Base-by-base conservation (phyloP, 2,329 filamentous ascomycete species). In the Epichloe baconii region DNA sequence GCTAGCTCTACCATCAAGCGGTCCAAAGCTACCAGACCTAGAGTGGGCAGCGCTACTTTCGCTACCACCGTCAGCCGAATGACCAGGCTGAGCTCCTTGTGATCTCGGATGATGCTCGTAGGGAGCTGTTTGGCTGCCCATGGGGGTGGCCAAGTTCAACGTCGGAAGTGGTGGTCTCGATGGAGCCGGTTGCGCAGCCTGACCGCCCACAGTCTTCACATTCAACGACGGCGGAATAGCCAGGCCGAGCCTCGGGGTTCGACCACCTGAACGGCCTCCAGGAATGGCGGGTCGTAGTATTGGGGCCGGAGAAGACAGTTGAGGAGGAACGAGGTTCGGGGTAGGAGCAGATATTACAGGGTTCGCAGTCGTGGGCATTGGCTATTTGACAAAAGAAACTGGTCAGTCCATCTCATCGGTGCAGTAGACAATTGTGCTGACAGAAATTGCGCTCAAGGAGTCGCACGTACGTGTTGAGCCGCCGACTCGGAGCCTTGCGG, bases 141-240 rank as follows among this genome's bases (percentile, higher is more conserved):
- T 89, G 3, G 91, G 91, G 2, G 91, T 96, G 15, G 86, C 87
- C 19, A 96, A 77, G 61, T 88, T 85, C 44, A 96, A 75, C 53
- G 84, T 83, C n/a, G 89, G 89, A 31, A 86, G 80, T 23, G 81
- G 72, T 23, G 87, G 67, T 51, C 68, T 64, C 26, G 66, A 60
- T 4, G 60, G 63, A 59, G 61, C 64, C 59, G 63, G 62, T 56
- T 54, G 66, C 17, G 55, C 49, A 12, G 58, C 46, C 69, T 61
- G 75, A 58, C 73, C 75, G 58, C 78, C 79, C 48, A 93, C 80
- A 2, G 90, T 82, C 66, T 90, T 88, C 55, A 76, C 84, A 69
- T 82, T 91, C 47, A 88, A 87, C 37, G 88, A 95, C 1, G 86
- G 83, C 38, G 91, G 91, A 53, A 97, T 97, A 44, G 90, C 87